These are phyloP conservation scores for Starmerella ratchasimensis DNA, from an alignment of 805 yeast genomes.

Conservation along the genomic window DNA sequence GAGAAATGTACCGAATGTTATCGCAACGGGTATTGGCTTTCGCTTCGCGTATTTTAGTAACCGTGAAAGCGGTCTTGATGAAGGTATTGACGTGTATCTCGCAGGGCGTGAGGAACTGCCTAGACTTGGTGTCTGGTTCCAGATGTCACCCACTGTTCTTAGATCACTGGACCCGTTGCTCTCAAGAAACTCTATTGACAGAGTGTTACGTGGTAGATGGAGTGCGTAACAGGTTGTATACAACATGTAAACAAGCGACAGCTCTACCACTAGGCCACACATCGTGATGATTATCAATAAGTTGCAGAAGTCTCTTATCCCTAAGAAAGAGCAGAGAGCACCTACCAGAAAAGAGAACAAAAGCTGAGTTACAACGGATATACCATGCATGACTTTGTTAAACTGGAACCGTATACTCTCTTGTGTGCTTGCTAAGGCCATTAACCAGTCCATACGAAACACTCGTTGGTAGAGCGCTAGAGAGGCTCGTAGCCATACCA, in stretches of 20 bases:
- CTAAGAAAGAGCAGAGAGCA: constrained; percentile 2
- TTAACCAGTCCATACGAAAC: constrained; percentile 20
- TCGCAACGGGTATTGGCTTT: constrained; percentile 19
- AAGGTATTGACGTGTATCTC: background rate
- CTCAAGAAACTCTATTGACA: background rate
- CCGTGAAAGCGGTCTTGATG: constrained; percentile 13
- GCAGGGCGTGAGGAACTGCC: background rate
- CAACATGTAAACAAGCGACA: constrained; percentile 15
- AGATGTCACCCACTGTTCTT: constrained; percentile 11
- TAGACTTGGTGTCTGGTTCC: constrained; percentile 9
- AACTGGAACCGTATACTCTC: constrained; percentile 12
- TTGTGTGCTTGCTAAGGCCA: constrained; percentile 19
- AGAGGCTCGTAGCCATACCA: constrained; percentile 7
- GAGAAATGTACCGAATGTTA: constrained; percentile 16
- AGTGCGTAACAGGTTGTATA: constrained; percentile 21
- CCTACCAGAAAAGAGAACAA: constrained; percentile 13
- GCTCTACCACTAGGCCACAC: constrained; percentile 14
- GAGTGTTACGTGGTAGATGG: constrained; percentile 16
- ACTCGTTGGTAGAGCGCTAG: constrained; percentile 11
- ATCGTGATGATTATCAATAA: constrained; percentile 8
- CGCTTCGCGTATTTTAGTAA: constrained; percentile 13
- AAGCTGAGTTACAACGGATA: constrained; percentile 9
- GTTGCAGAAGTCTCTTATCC: constrained; percentile 2
- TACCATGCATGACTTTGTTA: constrained; percentile 9
- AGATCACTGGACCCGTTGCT: constrained; percentile 5